Base-by-base conservation (phyloP, 352 stramenopile species). In the Phytophthora cajani region DNA sequence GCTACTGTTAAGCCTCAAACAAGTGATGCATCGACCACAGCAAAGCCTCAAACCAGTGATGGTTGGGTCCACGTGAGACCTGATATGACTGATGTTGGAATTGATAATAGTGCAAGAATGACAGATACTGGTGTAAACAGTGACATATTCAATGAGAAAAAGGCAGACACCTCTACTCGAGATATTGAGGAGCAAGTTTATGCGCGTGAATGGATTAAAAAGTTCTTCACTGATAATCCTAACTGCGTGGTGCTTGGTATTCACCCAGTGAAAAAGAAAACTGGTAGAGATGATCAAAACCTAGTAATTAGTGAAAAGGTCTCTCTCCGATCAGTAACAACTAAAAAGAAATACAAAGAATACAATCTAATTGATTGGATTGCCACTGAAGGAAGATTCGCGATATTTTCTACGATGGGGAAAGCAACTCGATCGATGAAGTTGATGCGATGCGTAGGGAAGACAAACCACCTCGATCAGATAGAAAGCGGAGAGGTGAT, bases 381-480 rank as follows among this genome's bases (percentile, higher is more conserved):
- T 4, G 51, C 36, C 14, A 68, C 61, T 44, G 52, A 25, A 25
- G 19, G 30, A 32, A 55, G 7, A 61, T 68, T 32, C 36, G 38
- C 11, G 25, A 49, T 55, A 61, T 68, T 7, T 42, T 33, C 12
- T 42, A 50, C 11, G 51, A 68, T 47, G 61, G 19, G 5, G 61
- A 60, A 30, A 60, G 49, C 36, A 53, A 68, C 33, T 56, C 36
- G 21, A 55, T 68, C 25, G 61, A 68, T 47, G 61, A 56, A 47
- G 16, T 46, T 40, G 10, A n/a, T 55, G n/a, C 5, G n/a, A 56
- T 68, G 61, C 38, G 40, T 3, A 23, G 21, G 9, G 61, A 68
- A 36, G 62, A 62, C 3, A 47, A 47, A 47, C 14, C n/a, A n/a
- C n/a, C n/a, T n/a, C 40, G 40, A 19, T 47, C 40, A 19, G 40